Conservation (phyloP, 306 rosid species). For the Ormosia emarginata region DNA sequence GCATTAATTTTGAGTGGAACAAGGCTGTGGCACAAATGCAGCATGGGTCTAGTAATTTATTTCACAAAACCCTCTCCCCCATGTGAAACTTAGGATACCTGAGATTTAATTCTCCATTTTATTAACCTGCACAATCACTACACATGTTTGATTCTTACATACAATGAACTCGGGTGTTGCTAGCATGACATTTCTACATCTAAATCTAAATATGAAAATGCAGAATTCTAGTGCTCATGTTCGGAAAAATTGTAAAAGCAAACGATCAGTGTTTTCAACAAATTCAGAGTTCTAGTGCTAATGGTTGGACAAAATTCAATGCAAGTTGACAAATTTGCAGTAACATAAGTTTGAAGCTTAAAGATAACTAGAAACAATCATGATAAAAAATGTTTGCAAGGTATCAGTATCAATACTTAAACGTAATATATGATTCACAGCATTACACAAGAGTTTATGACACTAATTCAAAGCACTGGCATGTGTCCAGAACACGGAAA, state of each 20-base stretch:
- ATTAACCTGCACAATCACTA: background rate
- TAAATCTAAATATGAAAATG: background rate
- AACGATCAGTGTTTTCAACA: background rate
- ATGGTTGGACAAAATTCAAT: background rate
- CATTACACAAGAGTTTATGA: constrained; percentile 33
- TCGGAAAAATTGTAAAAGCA: background rate
- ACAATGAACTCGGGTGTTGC: background rate
- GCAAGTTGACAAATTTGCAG: constrained; percentile 5
- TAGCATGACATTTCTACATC: background rate
- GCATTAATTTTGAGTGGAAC: background rate
- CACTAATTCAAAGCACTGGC: constrained; percentile 25
- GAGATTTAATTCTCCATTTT: background rate
- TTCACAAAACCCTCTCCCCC: background rate
- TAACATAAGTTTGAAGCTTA: background rate
- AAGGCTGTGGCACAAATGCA: background rate
- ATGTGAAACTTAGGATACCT: background rate
- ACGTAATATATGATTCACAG: constrained; percentile 29
- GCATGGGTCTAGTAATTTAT: background rate
- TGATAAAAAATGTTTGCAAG: constrained; percentile 23
- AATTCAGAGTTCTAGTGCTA: background rate
- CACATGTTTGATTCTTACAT: background rate
- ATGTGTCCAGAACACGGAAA: constrained; percentile 28
- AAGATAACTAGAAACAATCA: background rate
- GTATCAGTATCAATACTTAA: constrained; percentile 33
- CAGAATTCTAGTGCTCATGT: background rate